Evolutionary conservation across 192 early-diverging fungal genomes (phyloP).

Genomic region (Backusella tarrabulga): DNA sequence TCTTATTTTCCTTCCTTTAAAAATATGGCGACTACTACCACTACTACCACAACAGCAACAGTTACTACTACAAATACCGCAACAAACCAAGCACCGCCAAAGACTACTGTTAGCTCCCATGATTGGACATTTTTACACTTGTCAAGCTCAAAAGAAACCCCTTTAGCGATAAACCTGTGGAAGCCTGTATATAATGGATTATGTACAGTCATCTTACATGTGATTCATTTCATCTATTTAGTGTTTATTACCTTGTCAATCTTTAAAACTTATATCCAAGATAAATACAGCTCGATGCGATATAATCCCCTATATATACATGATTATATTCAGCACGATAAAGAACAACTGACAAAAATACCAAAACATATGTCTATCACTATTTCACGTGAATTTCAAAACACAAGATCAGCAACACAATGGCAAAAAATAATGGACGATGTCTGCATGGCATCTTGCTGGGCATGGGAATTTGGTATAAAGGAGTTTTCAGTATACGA

Average conservation of each 20-base stretch:
- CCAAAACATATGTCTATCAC: constrained; percentile 21
- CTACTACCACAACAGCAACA: neutral
- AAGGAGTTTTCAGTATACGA: constrained; percentile 26
- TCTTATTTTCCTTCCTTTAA: neutral
- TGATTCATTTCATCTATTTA: neutral
- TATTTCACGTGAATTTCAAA: constrained; percentile 23
- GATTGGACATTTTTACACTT: neutral
- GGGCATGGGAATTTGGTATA: constrained; percentile 33
- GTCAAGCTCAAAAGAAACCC: neutral
- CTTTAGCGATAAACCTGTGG: neutral
- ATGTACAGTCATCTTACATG: neutral
- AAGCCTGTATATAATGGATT: neutral
- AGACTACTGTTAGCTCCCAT: neutral
- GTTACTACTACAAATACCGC: neutral
- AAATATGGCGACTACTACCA: neutral
- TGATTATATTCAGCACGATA: constrained; percentile 9
- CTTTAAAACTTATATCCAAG: neutral
- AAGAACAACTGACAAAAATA: constrained; percentile 21
- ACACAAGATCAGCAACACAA: constrained; percentile 9
- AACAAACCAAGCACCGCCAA: neutral
- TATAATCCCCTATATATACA: neutral
- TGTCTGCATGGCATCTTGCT: constrained; percentile 18
- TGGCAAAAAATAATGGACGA: constrained; percentile 22
- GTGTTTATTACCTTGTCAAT: neutral
- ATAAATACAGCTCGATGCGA: neutral